Conservation (phyloP, 1,139 yeast species). For the Yamadazyma buinensis region DNA sequence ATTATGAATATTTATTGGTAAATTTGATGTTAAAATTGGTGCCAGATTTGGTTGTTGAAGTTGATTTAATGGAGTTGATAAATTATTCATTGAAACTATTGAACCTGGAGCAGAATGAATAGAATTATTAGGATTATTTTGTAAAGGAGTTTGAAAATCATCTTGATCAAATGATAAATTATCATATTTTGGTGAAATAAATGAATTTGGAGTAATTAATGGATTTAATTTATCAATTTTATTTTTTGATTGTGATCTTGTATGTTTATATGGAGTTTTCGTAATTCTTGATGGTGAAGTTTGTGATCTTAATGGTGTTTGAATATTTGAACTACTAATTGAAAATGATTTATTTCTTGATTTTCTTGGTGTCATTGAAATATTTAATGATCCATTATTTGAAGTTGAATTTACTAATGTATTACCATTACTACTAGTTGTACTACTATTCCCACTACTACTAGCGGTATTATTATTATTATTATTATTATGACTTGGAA, state of each 20-base stretch:
- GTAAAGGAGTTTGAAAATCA: constrained; percentile 32
- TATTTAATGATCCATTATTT: neutral
- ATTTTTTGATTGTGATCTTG: constrained; percentile 14
- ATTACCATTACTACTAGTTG: no score
- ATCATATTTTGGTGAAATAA: constrained; percentile 38
- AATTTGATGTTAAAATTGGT: neutral
- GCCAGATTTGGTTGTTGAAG: neutral
- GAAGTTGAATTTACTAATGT: neutral
- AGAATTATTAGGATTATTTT: constrained; percentile 9
- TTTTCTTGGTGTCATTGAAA: constrained; percentile 13
- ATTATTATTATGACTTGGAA: no score
- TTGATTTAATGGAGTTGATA: constrained; percentile 4
- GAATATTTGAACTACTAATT: constrained; percentile 12
- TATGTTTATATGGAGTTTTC: constrained; percentile 16
- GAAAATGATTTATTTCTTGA: constrained; percentile 14
- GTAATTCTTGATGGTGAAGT: constrained; percentile 12
- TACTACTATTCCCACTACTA: no score
- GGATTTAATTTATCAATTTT: constrained; percentile 30
- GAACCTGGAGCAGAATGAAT: constrained; percentile 1
- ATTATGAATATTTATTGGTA: neutral
- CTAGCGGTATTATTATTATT: no score
- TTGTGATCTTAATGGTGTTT: constrained; percentile 22
- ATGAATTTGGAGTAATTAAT: constrained; percentile 40
- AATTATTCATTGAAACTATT: constrained; percentile 1
- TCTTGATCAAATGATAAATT: constrained; percentile 23